A percentile compares a stretch with the other conserved stretches of the same genome.
Evolutionary conservation across 768 basidiomycete species (phyloP).

Genomic region (Rhodotorula babjevae): DNA sequence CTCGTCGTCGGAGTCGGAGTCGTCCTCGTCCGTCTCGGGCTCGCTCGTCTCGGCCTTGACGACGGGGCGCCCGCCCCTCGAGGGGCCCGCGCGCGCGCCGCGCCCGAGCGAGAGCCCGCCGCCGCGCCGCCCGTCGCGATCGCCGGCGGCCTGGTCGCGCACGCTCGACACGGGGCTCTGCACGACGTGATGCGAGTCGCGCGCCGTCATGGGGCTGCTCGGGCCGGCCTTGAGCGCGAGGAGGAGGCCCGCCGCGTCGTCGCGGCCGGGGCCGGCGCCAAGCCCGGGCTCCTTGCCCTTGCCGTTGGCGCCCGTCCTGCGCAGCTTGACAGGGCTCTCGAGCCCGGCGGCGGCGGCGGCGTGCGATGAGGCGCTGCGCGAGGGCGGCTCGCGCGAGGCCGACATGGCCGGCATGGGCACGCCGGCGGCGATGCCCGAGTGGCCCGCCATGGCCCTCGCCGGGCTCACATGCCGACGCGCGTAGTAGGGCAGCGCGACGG

Average conservation of each 20-base stretch:
- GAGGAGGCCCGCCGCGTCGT: conserved; percentile 29
- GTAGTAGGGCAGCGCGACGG: conserved; percentile 29
- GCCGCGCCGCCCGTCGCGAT: neutral
- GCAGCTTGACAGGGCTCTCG: conserved; percentile 17
- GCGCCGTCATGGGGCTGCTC: neutral
- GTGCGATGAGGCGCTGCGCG: neutral
- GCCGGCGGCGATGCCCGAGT: conserved; percentile 11
- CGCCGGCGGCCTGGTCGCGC: neutral
- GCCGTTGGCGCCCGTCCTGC: neutral
- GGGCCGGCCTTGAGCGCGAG: conserved; percentile 33
- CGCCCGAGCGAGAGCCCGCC: neutral
- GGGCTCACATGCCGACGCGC: conserved; percentile 9
- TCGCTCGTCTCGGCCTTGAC: neutral
- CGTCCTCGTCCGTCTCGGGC: neutral
- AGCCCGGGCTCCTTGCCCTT: neutral
- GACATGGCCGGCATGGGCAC: neutral
- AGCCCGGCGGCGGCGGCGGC: neutral
- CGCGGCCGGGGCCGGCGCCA: neutral
- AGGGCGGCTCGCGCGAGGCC: neutral
- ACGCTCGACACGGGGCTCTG: conserved; percentile 27
- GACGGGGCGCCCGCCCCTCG: too few species aligned
- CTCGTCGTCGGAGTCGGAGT: neutral
- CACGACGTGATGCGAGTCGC: neutral
- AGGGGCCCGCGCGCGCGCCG: neutral
- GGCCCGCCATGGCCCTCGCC: neutral